These are phyloP conservation scores for Cytospora chrysosperma DNA, from an alignment of 2,329 filamentous ascomycete species.

Conservation along the genomic window DNA sequence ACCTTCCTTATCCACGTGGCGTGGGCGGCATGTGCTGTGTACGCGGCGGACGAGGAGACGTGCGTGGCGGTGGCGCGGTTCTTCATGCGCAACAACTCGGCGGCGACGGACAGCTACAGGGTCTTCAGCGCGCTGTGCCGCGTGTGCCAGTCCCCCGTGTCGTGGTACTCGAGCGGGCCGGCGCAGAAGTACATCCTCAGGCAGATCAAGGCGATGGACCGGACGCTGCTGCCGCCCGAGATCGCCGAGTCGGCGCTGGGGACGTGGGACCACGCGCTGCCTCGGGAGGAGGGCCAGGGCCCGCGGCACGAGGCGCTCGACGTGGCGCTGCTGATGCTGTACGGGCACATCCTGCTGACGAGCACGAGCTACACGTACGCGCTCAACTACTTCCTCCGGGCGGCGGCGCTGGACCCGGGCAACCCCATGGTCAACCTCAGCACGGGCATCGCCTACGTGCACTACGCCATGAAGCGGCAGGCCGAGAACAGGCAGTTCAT, in stretches of 20 bases:
- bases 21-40: conserved; percentile 77
- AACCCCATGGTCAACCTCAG: conserved; percentile 80
- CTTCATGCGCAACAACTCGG: conserved; percentile 80
- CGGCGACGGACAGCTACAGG: conserved; percentile 78
- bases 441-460: conserved; percentile 81
- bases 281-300: conserved; percentile 34
- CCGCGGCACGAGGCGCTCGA: conserved; percentile 52
- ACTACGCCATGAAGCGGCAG: conserved; percentile 86
- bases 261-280: conserved; percentile 25
- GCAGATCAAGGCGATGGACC: conserved; percentile 88
- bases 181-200: conserved; percentile 89
- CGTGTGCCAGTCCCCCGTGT: conserved; percentile 68
- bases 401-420: conserved; percentile 68
- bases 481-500: conserved; percentile 87
- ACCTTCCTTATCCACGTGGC: conserved; percentile 73
- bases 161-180: conserved; percentile 77
- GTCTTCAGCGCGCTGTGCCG: conserved; percentile 78
- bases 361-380: conserved; percentile 82
- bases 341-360: conserved; percentile 84
- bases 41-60: conserved; percentile 75
- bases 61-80: conserved; percentile 73
- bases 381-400: conserved; percentile 78
- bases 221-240: conserved; percentile 54
- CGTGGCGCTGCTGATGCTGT: conserved; percentile 78
- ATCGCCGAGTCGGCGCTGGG: conserved; percentile 41